Evolutionary conservation across 2,329 filamentous ascomycete species (phyloP).

Genomic region (Microdochium trichocladiopsis): DNA sequence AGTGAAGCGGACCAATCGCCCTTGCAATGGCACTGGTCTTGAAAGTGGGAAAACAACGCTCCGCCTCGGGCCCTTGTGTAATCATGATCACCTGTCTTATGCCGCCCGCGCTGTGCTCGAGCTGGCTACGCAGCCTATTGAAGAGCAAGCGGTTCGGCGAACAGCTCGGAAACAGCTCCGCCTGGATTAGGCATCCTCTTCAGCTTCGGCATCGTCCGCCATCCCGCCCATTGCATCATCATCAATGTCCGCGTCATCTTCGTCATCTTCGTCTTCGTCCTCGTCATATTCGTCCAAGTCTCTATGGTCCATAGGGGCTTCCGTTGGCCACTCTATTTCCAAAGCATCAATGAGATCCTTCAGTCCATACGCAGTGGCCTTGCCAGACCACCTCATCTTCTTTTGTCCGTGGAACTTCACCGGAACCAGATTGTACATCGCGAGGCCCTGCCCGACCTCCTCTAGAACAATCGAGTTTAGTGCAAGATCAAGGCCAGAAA

Average conservation of each 20-base stretch:
- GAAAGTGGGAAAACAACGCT: too few species aligned
- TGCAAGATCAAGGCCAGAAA: conserved; percentile 23
- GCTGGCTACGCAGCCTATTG: too few species aligned
- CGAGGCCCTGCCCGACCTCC: conserved; percentile 9
- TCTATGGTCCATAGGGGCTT: background rate
- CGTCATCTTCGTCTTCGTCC: conserved; percentile 4
- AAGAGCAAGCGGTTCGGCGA: too few species aligned
- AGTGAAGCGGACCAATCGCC: too few species aligned
- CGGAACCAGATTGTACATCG: background rate
- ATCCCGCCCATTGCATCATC: conserved; percentile 8
- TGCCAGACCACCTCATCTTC: conserved; percentile 16
- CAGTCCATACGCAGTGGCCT: conserved; percentile 26
- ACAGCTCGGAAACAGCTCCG: background rate
- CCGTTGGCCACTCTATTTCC: conserved; percentile 5
- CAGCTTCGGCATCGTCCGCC: conserved; percentile 10
- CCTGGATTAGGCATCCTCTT: conserved; percentile 3
- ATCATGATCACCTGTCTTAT: too few species aligned
- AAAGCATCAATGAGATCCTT: conserved; percentile 14
- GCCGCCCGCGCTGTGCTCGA: too few species aligned
- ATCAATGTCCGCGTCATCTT: conserved; percentile 8
- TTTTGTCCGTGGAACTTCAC: conserved; percentile 2
- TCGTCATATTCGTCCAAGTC: conserved; percentile 1
- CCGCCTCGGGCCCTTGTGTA: too few species aligned
- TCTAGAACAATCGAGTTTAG: conserved; percentile 25
- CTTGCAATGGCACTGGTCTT: too few species aligned